Conservation (phyloP, 2,329 filamentous ascomycete species). For the Elsinoe fawcettii region DNA sequence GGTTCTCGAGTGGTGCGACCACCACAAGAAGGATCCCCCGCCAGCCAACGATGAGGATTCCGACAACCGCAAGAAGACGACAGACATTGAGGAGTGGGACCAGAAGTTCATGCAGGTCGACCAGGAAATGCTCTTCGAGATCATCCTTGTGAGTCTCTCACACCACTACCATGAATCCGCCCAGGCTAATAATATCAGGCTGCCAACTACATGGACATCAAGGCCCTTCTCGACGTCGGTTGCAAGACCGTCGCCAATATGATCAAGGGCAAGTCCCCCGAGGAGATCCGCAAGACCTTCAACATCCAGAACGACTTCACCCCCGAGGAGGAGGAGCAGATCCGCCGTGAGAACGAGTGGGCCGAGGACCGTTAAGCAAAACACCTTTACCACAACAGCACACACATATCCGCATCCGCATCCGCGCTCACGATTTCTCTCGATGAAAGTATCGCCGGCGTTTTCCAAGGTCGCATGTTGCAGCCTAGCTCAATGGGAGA, state of each 20-base stretch:
- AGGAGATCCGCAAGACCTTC: conserved; percentile 99
- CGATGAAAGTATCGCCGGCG: neutral
- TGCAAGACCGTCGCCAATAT: conserved; percentile 99
- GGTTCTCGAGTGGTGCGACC: conserved; percentile 95
- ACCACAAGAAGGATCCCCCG: conserved; percentile 86
- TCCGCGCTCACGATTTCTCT: neutral
- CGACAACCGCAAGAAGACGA: conserved; percentile 94
- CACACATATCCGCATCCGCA: neutral
- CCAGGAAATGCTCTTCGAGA: conserved; percentile 99
- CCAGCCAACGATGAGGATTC: conserved; percentile 78
- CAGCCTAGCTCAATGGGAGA: neutral
- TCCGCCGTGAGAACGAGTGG: conserved; percentile 49
- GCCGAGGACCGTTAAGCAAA: conserved; percentile 31
- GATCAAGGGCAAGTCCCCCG: conserved; percentile 99
- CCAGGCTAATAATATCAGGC: conserved; percentile 48
- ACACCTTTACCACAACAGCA: neutral
- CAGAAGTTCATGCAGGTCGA: conserved; percentile 99
- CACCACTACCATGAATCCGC: neutral
- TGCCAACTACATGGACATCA: conserved; percentile 98
- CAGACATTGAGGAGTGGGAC: conserved; percentile 98
- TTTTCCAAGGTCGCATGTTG: neutral
- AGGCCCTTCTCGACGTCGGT: conserved; percentile 91
- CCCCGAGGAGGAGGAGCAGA: conserved; percentile 97
- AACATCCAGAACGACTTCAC: conserved; percentile 99
- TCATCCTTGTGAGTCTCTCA: conserved; percentile 67